These are phyloP conservation scores for Talaromyces adpressus DNA, from an alignment of 495 filamentous ascomycete genomes.

Conservation along the genomic window DNA sequence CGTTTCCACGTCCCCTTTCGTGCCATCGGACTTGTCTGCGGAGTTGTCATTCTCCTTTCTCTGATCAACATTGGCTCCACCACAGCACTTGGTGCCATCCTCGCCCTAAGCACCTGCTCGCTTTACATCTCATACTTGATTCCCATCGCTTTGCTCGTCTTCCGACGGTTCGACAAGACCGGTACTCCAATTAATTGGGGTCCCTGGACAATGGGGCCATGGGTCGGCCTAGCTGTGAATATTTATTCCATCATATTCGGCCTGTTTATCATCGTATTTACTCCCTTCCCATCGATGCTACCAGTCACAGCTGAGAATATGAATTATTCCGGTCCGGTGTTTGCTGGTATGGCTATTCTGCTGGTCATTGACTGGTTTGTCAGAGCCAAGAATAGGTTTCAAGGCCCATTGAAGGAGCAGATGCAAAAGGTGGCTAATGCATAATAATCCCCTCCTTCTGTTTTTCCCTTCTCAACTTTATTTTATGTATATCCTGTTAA, in stretches of 20 bases:
- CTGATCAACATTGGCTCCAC: conserved; percentile 45
- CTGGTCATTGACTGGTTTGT: conserved; percentile 32
- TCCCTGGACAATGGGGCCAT: conserved; percentile 20
- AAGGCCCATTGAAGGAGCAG: conserved; percentile 21
- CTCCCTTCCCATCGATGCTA: conserved; percentile 35
- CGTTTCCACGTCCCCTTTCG: conserved; percentile 40
- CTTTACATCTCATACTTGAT: conserved; percentile 47
- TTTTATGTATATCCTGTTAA: neutral
- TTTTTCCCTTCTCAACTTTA: neutral
- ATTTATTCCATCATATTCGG: conserved; percentile 32
- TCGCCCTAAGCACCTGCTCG: conserved; percentile 39
- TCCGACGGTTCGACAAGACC: conserved; percentile 18
- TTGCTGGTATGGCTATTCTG: conserved; percentile 32
- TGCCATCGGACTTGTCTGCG: conserved; percentile 34
- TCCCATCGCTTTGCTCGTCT: conserved; percentile 34
- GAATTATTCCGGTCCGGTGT: conserved; percentile 39
- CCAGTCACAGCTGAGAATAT: conserved; percentile 36
- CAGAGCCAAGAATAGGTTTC: conserved; percentile 28
- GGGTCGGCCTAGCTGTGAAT: conserved; percentile 33
- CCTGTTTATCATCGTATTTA: conserved; percentile 34
- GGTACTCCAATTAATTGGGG: conserved; percentile 21
- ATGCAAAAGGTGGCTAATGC: neutral
- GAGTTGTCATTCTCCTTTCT: conserved; percentile 32
- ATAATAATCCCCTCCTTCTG: neutral
- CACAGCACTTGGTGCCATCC: conserved; percentile 42